Evolutionary conservation across 345 rosid species (phyloP).

Genomic region (Limnanthes douglasii): DNA sequence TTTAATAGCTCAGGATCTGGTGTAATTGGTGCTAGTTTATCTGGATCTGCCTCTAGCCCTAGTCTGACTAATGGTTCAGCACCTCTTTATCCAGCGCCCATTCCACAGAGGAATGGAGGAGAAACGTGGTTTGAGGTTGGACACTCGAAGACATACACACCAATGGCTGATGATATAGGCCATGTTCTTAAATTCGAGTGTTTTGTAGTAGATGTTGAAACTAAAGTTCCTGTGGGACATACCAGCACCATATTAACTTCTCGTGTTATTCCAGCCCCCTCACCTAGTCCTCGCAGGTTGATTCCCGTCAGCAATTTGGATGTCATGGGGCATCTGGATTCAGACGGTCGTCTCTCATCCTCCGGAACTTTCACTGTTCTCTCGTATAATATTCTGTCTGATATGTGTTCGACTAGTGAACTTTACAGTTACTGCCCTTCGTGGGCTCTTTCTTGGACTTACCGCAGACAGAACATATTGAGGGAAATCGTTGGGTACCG

Average conservation of each 20-base stretch:
- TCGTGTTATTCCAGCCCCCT: slow-evolving; percentile 96
- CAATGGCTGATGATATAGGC: slow-evolving; percentile 86
- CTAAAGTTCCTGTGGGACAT: slow-evolving; percentile 49
- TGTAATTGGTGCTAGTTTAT: slow-evolving; percentile 27
- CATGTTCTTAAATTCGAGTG: slow-evolving; percentile 93
- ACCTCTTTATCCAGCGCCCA: slow-evolving; percentile 53
- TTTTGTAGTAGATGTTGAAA: slow-evolving; percentile 73
- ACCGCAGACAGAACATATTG: slow-evolving; percentile 82
- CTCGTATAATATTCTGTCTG: slow-evolving; percentile 91
- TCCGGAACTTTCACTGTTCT: slow-evolving; percentile 80
- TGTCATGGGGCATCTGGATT: slow-evolving; percentile 42
- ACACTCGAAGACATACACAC: slow-evolving; percentile 77
- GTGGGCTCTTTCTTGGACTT: slow-evolving; percentile 98
- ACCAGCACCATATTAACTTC: slow-evolving; percentile 58
- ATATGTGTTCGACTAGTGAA: slow-evolving; percentile 59
- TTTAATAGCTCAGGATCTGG: slow-evolving; percentile 73
- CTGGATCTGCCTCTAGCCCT: slow-evolving; percentile 42
- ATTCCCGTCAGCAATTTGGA: slow-evolving; percentile 63
- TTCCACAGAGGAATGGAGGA: slow-evolving; percentile 56
- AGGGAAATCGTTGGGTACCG: slow-evolving; percentile 86
- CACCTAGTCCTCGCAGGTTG: slow-evolving; percentile 79
- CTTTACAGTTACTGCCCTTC: slow-evolving; percentile 85
- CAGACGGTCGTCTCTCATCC: slow-evolving; percentile 50
- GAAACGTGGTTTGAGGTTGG: slow-evolving; percentile 97
- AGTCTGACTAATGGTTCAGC: slow-evolving; percentile 60